Evolutionary conservation across 2,329 filamentous ascomycete species (phyloP).

Genomic region (Clonostachys rosea): DNA sequence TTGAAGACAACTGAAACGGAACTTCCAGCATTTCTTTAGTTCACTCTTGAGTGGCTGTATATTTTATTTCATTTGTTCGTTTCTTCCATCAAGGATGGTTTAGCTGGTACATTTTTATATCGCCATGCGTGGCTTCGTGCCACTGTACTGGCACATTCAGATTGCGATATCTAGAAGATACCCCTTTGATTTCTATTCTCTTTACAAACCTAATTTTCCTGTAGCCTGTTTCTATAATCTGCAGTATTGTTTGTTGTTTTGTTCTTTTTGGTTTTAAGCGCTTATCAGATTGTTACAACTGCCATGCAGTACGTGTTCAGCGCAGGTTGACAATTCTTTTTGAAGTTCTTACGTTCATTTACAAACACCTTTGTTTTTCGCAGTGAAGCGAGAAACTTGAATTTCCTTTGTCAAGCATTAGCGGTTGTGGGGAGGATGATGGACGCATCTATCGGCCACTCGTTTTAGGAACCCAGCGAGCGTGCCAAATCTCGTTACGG

Average conservation of each 20-base stretch:
- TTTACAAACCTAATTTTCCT: too few species aligned
- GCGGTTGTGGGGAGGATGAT: not conserved
- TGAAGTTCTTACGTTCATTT: not conserved
- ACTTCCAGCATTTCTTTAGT: not conserved
- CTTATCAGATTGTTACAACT: too few species aligned
- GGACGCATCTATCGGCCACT: not conserved
- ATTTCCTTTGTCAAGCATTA: conserved; percentile 3
- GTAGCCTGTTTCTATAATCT: too few species aligned
- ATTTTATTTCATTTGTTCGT: too few species aligned
- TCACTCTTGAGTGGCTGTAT: not conserved
- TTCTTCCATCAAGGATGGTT: not conserved
- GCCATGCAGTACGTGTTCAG: not conserved
- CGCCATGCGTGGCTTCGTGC: too few species aligned
- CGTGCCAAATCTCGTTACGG: not conserved
- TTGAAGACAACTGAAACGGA: conserved; percentile 32
- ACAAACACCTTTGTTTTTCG: not conserved
- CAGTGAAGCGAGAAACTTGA: too few species aligned
- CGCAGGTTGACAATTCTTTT: not conserved
- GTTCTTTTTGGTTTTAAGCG: too few species aligned
- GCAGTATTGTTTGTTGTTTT: too few species aligned
- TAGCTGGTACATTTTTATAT: too few species aligned
- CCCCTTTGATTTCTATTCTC: conserved; percentile 2
- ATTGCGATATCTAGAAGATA: conserved; percentile 9
- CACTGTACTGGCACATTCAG: not conserved
- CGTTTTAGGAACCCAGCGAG: not conserved